Base-by-base conservation (phyloP, 768 basidiomycete species). In the Xerocomus spinulosus region DNA sequence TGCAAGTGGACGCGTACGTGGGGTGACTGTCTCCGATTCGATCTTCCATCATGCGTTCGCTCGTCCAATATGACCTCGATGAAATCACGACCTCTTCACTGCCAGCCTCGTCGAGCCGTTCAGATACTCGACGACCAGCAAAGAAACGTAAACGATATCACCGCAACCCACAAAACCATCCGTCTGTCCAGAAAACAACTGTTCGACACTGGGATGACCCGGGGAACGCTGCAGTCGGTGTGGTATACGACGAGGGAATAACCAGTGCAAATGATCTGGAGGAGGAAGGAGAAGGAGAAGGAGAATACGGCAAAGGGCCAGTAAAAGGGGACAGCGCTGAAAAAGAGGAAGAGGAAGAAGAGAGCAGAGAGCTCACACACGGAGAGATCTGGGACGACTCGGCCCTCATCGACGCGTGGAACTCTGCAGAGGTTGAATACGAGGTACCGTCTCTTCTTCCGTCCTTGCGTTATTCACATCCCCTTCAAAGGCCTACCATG, bases 331-430 rank as follows among this genome's bases (percentile, higher is more conserved):
- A 49, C 10, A 41, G 58, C 13, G 66, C 61, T 2, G 62, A 68
- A n/a, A 67, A 62, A 15, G 52, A 48, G 5, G 71, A 72, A 10
- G 71, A 74, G 23, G 73, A n/a, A n/a, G n/a, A 75, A 26, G 80
- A 83, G 57, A 81, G 82, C 53, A 74, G 82, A 23, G 73, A 80
- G 46, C 73, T 89, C 49, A 80, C 83, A 9, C 76, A 83, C 28
- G 77, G 82, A 40, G 88, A 92, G 58, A 81, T 89, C 30, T 92
- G 89, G 89, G 89, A 92, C 54, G 89, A 92, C 62, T 84, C 85
- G 29, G 86, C 85, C 4, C 75, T 92, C 53, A 78, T 92, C 37
- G 76, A 85, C 44, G 89, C 89, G 17, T 91, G 89, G 89, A 77
- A 91, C 62, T 83, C 88, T 50, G 89, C 89, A 15, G 80, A 76